phyloP scores from a whole-genome alignment of 2,329 filamentous ascomycete species.

The Exophiala oligosperma region DNA sequence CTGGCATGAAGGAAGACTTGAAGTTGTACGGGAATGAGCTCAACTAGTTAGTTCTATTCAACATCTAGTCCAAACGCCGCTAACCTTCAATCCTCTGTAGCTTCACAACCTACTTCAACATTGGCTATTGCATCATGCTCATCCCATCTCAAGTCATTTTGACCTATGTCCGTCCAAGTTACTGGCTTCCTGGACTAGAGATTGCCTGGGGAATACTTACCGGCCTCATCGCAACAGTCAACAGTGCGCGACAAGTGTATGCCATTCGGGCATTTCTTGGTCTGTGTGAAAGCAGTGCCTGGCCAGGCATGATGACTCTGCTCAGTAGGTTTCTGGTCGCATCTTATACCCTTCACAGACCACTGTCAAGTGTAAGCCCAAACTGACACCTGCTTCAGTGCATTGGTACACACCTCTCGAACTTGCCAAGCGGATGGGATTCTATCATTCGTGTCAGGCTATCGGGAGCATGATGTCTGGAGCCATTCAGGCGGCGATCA shows the following conservation, averaged over 20 bases:
- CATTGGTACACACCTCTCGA: conserved; percentile 44
- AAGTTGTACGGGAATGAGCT: conserved; percentile 51
- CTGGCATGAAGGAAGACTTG: conserved; percentile 48
- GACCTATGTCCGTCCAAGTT: conserved; percentile 35
- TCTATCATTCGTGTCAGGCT: conserved; percentile 38
- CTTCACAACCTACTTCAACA: conserved; percentile 44
- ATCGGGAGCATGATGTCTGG: conserved; percentile 40
- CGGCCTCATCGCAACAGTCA: conserved; percentile 31
- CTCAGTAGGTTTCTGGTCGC: conserved; percentile 27
- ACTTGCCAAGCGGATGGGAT: conserved; percentile 38
- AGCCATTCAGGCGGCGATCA: conserved; percentile 39
- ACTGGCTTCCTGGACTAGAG: conserved; percentile 34
- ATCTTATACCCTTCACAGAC: too few species aligned
- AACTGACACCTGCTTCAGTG: neutral
- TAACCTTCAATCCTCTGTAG: conserved; percentile 14
- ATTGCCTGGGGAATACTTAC: conserved; percentile 38
- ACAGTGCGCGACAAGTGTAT: conserved; percentile 35
- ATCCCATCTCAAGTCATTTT: conserved; percentile 41
- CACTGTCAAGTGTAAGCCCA: neutral
- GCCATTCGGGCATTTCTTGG: conserved; percentile 37
- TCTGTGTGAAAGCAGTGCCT: conserved; percentile 36
- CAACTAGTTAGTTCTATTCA: conserved; percentile 35
- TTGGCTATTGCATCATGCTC: conserved; percentile 42
- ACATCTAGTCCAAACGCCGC: too few species aligned
- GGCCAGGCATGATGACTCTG: conserved; percentile 36